Percentiles rank a stretch among this genome's conserved stretches.
These are phyloP conservation scores for Boletus insuetus DNA, from an alignment of 768 basidiomycete genomes.

Conservation along the genomic window DNA sequence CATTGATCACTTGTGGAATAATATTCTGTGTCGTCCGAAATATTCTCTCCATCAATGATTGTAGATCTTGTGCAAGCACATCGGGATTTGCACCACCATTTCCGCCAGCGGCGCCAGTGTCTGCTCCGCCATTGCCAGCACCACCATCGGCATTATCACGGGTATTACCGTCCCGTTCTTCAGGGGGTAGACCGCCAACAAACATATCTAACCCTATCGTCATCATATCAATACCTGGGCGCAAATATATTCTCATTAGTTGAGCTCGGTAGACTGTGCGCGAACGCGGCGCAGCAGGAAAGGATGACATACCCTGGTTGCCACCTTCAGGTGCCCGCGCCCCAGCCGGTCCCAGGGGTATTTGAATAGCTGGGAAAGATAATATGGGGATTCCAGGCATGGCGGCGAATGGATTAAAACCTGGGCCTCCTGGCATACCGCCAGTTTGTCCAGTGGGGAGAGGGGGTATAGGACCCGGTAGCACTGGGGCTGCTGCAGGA, in stretches of 20 bases:
- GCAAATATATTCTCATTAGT: slow-evolving; percentile 14
- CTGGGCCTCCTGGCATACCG: background rate
- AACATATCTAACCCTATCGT: slow-evolving; percentile 44
- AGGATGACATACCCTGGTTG: slow-evolving; percentile 18
- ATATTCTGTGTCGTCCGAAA: slow-evolving; percentile 27
- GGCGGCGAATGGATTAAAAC: slow-evolving; percentile 19
- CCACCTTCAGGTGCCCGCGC: slow-evolving; percentile 11
- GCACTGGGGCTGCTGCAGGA: background rate
- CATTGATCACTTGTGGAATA: slow-evolving; percentile 21
- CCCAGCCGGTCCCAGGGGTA: slow-evolving; percentile 18
- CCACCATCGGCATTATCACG: slow-evolving; percentile 8
- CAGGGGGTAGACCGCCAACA: slow-evolving; percentile 21
- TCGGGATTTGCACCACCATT: slow-evolving; percentile 20
- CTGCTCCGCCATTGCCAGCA: background rate
- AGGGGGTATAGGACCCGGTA: background rate
- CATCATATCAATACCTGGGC: slow-evolving; percentile 26
- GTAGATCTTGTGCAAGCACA: slow-evolving; percentile 21
- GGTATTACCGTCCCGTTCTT: slow-evolving; percentile 7
- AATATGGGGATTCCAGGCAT: slow-evolving; percentile 26
- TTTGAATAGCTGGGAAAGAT: slow-evolving; percentile 26
- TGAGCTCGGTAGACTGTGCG: slow-evolving; percentile 18
- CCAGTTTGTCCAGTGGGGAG: slow-evolving; percentile 6
- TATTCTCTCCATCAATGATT: slow-evolving; percentile 24
- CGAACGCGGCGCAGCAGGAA: background rate
- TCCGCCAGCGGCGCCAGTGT: slow-evolving; percentile 12